phyloP scores from a whole-genome alignment of 495 filamentous ascomycete species.

The Penicillium roqueforti region DNA sequence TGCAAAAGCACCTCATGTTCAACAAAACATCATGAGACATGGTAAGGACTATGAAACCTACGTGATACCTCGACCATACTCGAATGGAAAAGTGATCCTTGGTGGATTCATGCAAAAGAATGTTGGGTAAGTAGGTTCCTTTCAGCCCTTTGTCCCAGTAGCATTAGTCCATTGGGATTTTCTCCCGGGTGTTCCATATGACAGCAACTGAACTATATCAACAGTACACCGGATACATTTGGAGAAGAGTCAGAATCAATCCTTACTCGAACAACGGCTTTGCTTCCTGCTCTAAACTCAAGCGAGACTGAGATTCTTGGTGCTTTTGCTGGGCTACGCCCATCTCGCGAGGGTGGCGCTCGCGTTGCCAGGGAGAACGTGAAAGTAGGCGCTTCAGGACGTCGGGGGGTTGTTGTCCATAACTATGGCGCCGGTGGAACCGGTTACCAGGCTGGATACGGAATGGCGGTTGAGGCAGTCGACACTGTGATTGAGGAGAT shows the following conservation, averaged over 20 bases:
- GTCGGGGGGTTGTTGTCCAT: conserved; percentile 15
- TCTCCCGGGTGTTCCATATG: background rate
- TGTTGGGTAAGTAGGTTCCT: conserved; percentile 4
- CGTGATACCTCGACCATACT: conserved; percentile 30
- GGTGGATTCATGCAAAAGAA: conserved; percentile 32
- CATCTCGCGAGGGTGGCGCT: conserved; percentile 29
- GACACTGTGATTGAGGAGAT: background rate
- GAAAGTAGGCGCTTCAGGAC: background rate
- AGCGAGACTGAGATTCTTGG: conserved; percentile 18
- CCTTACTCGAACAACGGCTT: conserved; percentile 19
- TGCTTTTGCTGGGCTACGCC: conserved; percentile 25
- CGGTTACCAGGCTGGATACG: conserved; percentile 26
- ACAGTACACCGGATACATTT: conserved; percentile 5
- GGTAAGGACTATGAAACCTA: conserved; percentile 34
- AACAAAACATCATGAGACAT: conserved; percentile 31
- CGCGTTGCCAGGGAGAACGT: conserved; percentile 23
- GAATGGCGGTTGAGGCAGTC: conserved; percentile 20
- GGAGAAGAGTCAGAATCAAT: conserved; percentile 26
- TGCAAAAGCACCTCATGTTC: conserved; percentile 28
- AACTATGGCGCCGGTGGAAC: conserved; percentile 36
- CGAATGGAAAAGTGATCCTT: conserved; percentile 28
- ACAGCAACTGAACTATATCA: background rate
- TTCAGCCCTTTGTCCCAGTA: background rate
- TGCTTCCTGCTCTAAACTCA: conserved; percentile 17
- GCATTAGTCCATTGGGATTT: background rate